These are phyloP conservation scores for Cladosporium cucumerinum DNA, from an alignment of 2,329 filamentous ascomycete species.

Conservation along the genomic window DNA sequence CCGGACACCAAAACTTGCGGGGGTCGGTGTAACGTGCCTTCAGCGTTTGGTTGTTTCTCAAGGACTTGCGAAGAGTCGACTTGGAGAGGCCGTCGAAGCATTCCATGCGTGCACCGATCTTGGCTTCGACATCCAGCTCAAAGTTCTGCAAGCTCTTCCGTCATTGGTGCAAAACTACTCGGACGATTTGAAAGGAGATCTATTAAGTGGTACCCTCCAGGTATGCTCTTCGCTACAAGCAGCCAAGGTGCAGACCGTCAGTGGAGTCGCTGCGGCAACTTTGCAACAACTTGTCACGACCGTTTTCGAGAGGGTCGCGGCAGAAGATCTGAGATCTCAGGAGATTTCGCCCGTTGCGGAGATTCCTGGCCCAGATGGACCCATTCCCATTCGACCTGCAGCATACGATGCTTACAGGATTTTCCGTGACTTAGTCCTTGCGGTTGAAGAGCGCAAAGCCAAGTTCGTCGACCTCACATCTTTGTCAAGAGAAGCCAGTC, in stretches of 20 bases:
- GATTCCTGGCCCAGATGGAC: constrained; percentile 62
- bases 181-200: constrained; percentile 71
- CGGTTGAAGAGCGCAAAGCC: constrained; percentile 79
- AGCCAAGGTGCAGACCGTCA: constrained; percentile 89
- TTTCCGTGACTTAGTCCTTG: constrained; percentile 83
- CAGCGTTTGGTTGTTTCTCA: constrained; percentile 81
- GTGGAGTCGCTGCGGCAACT: constrained; percentile 94
- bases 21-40: constrained; percentile 81
- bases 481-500: constrained; percentile 75
- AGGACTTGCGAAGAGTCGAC: constrained; percentile 71
- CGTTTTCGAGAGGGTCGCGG: constrained; percentile 85
- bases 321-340: constrained; percentile 66
- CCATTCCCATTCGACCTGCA: constrained; percentile 66
- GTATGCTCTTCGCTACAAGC: constrained; percentile 89
- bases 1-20: constrained; percentile 84
- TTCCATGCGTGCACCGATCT: constrained; percentile 75
- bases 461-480: constrained; percentile 77
- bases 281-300: constrained; percentile 89
- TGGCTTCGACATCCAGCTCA: constrained; percentile 84
- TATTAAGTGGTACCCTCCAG: constrained; percentile 78
- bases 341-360: constrained; percentile 59
- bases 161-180: constrained; percentile 89
- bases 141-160: constrained; percentile 88
- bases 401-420: constrained; percentile 84
- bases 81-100: constrained; percentile 84